Percentiles rank a stretch among this genome's conserved stretches.
phyloP scores from a whole-genome alignment of 2,329 filamentous ascomycete genomes.

The Fusarium protoensiforme region DNA sequence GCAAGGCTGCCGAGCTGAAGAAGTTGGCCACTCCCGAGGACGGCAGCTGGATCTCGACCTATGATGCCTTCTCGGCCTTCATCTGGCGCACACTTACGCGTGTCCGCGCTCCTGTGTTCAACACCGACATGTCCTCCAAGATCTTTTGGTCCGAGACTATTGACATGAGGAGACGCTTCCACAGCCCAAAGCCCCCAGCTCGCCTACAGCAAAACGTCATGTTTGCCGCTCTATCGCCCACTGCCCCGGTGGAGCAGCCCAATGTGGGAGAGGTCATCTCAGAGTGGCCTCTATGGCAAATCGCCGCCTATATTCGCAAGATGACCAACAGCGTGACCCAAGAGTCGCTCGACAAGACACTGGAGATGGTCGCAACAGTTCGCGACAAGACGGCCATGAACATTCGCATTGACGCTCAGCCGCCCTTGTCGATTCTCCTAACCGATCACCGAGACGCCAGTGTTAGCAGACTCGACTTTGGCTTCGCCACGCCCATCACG shows the following conservation, averaged over 20 bases:
- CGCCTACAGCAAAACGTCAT: conserved; percentile 53
- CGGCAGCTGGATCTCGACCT: conserved; percentile 57
- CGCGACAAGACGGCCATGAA: conserved; percentile 51
- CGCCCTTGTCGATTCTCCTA: conserved; percentile 49
- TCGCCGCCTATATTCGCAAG: conserved; percentile 51
- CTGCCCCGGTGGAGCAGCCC: conserved; percentile 40
- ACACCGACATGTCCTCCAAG: conserved; percentile 41
- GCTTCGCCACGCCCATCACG: conserved; percentile 48
- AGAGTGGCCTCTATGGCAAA: conserved; percentile 46
- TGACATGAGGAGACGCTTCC: conserved; percentile 51
- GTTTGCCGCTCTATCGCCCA: conserved; percentile 40
- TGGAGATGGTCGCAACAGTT: conserved; percentile 47
- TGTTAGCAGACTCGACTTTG: conserved; percentile 47
- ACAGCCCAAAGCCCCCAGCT: conserved; percentile 44
- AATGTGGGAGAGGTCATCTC: conserved; percentile 50
- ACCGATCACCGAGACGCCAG: conserved; percentile 51
- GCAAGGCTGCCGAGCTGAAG: conserved; percentile 55
- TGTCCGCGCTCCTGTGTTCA: conserved; percentile 48
- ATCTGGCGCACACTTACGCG: conserved; percentile 54
- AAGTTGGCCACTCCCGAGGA: conserved; percentile 46
- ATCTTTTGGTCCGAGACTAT: conserved; percentile 51
- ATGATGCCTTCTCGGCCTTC: conserved; percentile 56
- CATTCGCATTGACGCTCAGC: conserved; percentile 48
- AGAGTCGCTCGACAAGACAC: conserved; percentile 43
- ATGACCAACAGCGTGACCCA: conserved; percentile 50